Evolutionary conservation across 2,329 filamentous ascomycete genomes (phyloP), one percentile per base, ranked within the genome.

Genomic region (Colletotrichum agaves): DNA sequence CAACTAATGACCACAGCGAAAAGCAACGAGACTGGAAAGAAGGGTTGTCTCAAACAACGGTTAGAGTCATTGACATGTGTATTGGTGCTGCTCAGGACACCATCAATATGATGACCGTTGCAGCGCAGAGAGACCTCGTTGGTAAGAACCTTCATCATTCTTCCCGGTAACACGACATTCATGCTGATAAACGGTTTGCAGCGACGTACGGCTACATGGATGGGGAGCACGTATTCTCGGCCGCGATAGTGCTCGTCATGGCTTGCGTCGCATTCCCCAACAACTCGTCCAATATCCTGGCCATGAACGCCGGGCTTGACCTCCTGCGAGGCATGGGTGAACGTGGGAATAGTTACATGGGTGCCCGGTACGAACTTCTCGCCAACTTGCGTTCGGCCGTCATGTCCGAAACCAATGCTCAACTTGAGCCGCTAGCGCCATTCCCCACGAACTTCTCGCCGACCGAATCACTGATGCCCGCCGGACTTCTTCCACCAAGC

Each of bases 251-350:
- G 0, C 71, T 77, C 0, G 72, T 77, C 59, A 75, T 77, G 84
- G 65, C 65, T 11, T 68, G 65, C 72, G 81, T 82, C 10, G 81
- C 84, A 2, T 86, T 88, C 63, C 85, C 85, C 0, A 73, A 76
- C 31, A 80, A 82, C 57, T 72, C 78, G 6, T 73, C 75, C 21
- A 84, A 83, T 71, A 76, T 75, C 2, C 71, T 74, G 7, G 78
- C 83, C 5, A 85, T 85, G 83, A 79, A 83, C 27, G 76, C 76
- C 41, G 79, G 81, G 13, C 74, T 88, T 7, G 76, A 77, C 7
- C 77, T 87, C 31, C 78, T 87, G 5, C 77, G 77, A 8, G 76
- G 78, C 35, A 87, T 87, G 83, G 83, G 83, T 12, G 81, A 85
- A 52, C 80, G 82, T 10, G 85, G 85, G 0, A 87, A 87, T 71